Conservation (phyloP, 352 stramenopile genomes). For the Pythium rishiriense region DNA sequence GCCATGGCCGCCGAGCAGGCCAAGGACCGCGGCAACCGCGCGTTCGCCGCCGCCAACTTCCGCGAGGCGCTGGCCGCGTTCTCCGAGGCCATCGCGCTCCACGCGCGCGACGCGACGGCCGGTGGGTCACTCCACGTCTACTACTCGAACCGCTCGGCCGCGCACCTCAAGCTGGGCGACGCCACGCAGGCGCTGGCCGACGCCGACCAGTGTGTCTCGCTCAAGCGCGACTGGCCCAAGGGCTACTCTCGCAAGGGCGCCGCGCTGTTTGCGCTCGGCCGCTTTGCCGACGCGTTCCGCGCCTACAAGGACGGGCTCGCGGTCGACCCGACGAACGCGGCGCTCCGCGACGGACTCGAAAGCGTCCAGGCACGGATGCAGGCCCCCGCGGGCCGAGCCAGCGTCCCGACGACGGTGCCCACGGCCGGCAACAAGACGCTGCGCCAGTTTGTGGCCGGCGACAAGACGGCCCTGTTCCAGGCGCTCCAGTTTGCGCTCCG, state of each 20-base stretch:
- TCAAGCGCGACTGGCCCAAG: constrained; percentile 83
- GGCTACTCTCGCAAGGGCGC: constrained; percentile 86
- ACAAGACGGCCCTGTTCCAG: constrained; percentile 72
- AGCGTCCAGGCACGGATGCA: constrained; percentile 55
- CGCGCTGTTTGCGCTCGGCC: constrained; percentile 64
- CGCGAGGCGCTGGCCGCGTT: constrained; percentile 69
- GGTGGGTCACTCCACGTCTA: constrained; percentile 49
- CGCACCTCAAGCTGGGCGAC: constrained; percentile 80
- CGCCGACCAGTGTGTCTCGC: constrained; percentile 74
- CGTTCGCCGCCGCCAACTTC: constrained; percentile 72
- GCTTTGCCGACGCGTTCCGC: constrained; percentile 69
- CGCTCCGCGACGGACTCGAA: constrained; percentile 69
- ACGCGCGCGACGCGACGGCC: constrained; percentile 28
- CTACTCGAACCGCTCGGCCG: constrained; percentile 84
- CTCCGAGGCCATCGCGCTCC: constrained; percentile 76
- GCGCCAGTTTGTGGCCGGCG: constrained; percentile 47
- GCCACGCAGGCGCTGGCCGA: constrained; percentile 67
- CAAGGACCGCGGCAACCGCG: constrained; percentile 84
- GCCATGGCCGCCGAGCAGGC: constrained; percentile 84
- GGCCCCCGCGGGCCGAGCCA: constrained; percentile 20
- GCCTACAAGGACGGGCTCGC: constrained; percentile 80
- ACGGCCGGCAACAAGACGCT: constrained; percentile 38
- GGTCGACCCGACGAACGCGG: constrained; percentile 59
- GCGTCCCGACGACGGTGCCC: constrained; percentile 15
- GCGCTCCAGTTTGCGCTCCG: constrained; percentile 72